Evolutionary conservation across 2,329 filamentous ascomycete genomes (phyloP), one percentile per base, ranked within the genome.

Genomic region (Colletotrichum brevisporum): DNA sequence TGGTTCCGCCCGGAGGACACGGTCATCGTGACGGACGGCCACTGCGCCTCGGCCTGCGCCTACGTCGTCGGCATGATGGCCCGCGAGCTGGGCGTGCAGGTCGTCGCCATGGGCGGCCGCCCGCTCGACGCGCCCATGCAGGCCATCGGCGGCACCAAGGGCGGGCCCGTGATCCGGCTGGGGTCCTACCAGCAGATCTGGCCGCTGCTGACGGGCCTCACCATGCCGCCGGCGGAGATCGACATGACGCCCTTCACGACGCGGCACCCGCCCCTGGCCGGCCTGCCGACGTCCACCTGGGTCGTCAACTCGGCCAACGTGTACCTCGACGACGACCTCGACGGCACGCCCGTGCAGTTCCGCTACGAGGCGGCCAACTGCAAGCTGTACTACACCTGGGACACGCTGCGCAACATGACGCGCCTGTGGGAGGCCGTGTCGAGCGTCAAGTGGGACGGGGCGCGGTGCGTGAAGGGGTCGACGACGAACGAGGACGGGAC

Each of bases 91-190:
- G 84, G 85, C 16, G 84, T 91, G 2, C 85, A 85, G 70, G 86
- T 85, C 52, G 82, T 91, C 55, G 83, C 83, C 1, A 81, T 90
- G 39, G 90, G 91, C 10, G 91, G 91, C 2, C 85, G 88, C 1
- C 86, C 90, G 0, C 78, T 80, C 12, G 73, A 81, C 0, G 79
- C 79, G 0, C 84, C 86, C 0, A 92, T 91, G 81, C 89, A 91
- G 79, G 85, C 83, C 5, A 82, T 91, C 18, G 89, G 90, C n/a
- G 91, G 90, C n/a, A 85, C 89, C 55, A 89, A 91, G 73, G 91
- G 90, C 39, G 80, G 79, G 1, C 80, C 78, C 9, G 73, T 85
- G 63, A 84, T 69, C 18, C 5, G 48, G 9, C 64, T 72, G 24
- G 26, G 15, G 5, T 26, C 50, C 6, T 69, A 66, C 50, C 62